Evolutionary conservation across 2,329 filamentous ascomycete species (phyloP).

Genomic region (Aurifilum marmelostoma): DNA sequence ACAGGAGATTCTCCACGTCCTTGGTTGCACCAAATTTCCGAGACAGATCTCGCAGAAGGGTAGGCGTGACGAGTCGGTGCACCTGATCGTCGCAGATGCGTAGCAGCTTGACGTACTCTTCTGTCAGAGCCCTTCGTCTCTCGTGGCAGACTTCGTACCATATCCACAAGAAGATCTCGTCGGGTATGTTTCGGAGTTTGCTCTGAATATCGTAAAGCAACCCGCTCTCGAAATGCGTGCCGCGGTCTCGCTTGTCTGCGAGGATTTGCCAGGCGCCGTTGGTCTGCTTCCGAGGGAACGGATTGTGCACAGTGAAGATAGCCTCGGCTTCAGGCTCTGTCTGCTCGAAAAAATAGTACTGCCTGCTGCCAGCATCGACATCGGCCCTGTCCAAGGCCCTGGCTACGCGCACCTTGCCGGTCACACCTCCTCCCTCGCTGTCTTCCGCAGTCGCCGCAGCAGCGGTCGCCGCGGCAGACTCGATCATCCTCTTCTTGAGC

Average conservation of each 20-base stretch:
- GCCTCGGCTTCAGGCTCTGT: slow-evolving; percentile 35
- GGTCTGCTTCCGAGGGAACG: slow-evolving; percentile 44
- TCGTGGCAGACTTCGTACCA: slow-evolving; percentile 62
- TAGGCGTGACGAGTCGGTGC: slow-evolving; percentile 48
- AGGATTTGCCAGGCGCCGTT: slow-evolving; percentile 53
- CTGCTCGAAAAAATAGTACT: slow-evolving; percentile 56
- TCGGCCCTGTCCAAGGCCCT: slow-evolving; percentile 55
- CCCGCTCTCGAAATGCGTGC: slow-evolving; percentile 65
- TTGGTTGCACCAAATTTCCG: slow-evolving; percentile 58
- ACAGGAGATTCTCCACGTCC: slow-evolving; percentile 43
- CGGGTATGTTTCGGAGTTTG: slow-evolving; percentile 53
- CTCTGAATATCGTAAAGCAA: slow-evolving; percentile 59
- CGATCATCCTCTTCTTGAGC: slow-evolving; percentile 37
- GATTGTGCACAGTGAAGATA: slow-evolving; percentile 32
- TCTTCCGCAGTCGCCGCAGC: slow-evolving; percentile 34
- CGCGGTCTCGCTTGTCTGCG: slow-evolving; percentile 52
- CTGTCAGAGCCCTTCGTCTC: slow-evolving; percentile 56
- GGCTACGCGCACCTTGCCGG: slow-evolving; percentile 41
- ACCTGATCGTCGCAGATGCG: slow-evolving; percentile 49
- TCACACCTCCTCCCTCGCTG: slow-evolving; percentile 48
- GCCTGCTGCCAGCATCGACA: slow-evolving; percentile 39
- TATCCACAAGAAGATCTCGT: slow-evolving; percentile 70
- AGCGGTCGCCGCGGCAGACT: slow-evolving; percentile 31
- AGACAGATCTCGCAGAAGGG: slow-evolving; percentile 58
- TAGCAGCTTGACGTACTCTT: slow-evolving; percentile 63